Evolutionary conservation across 1,284 basidiomycete species (phyloP), one percentile per base, ranked within the genome.

Genomic region (Macrocystidia cucumis): DNA sequence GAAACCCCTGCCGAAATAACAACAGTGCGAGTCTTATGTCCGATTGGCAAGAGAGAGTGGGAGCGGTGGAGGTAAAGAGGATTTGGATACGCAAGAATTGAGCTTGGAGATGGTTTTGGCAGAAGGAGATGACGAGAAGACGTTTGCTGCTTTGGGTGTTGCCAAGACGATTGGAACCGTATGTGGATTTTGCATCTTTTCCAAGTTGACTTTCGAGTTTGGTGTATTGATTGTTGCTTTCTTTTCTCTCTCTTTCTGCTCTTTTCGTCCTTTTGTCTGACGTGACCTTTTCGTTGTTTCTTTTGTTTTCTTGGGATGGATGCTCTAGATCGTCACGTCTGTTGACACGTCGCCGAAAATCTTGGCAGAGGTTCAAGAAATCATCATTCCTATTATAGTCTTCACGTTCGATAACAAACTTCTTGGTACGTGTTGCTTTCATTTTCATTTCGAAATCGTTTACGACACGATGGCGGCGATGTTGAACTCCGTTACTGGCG

Each of bases 1-100:
- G 40, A n/a, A 33, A 22, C 2, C 3, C 16, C 30, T 27, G 8
- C 28, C 30, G n/a, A 34, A 19, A 31, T n/a, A n/a, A n/a, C n/a
- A n/a, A n/a, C n/a, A 89, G 85, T 84, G 81, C 52, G 80, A 86
- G 37, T 84, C 86, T 1, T 95, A 91, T 59, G 62, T 81, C 46
- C 83, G 91, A 27, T 68, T 91, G 26, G 74, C 83, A 11, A 68
- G 68, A 38, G 88, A 91, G 44, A 72, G 67, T 28, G 54, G 76
- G 12, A 62, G 65, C 8, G 69, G 74, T 35, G 73, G 78, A 4
- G 73, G 78, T 33, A 51, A 62, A 27, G 62, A 62, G 29, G 45
- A 56, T 33, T 53, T 67, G 25, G 65, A 63, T 19, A 59, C 52
- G 1, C 61, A 67, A 40, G n/a, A n/a, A n/a, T n/a, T n/a, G n/a